Evolutionary conservation across 352 stramenopile genomes (phyloP).

Genomic region (Phytophthora sp.): DNA sequence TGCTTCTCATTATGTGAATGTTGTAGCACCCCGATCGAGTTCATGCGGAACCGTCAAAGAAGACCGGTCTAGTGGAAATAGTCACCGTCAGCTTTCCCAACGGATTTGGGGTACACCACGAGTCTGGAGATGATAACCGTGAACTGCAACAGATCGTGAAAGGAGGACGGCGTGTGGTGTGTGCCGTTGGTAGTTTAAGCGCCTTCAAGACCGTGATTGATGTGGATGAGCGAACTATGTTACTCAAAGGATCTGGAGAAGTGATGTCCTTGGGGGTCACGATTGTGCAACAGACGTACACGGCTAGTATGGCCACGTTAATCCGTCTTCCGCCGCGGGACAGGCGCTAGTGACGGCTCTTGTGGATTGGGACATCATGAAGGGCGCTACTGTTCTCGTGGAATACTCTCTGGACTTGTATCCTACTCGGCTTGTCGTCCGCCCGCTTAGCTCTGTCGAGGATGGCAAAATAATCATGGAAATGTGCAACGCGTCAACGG

Average conservation of each 20-base stretch:
- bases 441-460: neutral
- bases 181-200: too few species aligned
- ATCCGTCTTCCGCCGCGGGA: neutral
- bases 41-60: too few species aligned
- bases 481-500: conserved; percentile 1
- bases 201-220: conserved; percentile 1
- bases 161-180: too few species aligned
- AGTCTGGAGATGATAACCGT: too few species aligned
- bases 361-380: neutral
- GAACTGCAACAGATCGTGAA: too few species aligned
- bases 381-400: neutral
- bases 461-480: conserved; percentile 4
- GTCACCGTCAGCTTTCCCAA: too few species aligned
- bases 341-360: neutral
- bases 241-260: neutral
- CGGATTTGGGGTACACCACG: too few species aligned
- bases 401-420: neutral
- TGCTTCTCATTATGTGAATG: too few species aligned
- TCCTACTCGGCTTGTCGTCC: neutral
- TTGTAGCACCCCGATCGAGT: too few species aligned
- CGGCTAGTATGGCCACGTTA: neutral
- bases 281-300: neutral
- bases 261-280: neutral
- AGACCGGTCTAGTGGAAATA: too few species aligned
- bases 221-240: neutral